Evolutionary conservation across 805 yeast genomes (phyloP), one percentile per base, ranked within the genome.

Genomic region (Blastobotrys mokoenaii): DNA sequence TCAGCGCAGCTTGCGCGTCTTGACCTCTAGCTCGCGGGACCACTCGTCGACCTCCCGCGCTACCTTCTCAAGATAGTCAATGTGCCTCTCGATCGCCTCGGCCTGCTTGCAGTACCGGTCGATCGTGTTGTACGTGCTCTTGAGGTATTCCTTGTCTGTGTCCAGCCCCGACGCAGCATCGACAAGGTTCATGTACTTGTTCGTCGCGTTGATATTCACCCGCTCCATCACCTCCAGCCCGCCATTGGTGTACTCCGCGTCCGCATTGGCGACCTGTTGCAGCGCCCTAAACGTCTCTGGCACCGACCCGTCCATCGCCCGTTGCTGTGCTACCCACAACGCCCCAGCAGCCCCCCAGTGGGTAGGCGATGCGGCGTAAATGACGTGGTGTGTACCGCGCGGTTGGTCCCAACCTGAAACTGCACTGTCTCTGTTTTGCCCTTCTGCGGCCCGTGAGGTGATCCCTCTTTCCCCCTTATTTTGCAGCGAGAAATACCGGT

Each of bases 11-110:
- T 35, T 2, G 16, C 18, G 6, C 10, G 49, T 53, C 54, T 77
- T 75, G 3, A 68, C 68, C 37, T 70, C 77, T 42, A 80, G 54
- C 53, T 80, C 84, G 20, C 66, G 60, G 4, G 80, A 70, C 76
- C 83, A 80, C 48, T 71, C 74, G 46, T 81, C 84, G 31, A 84
- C 54, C 51, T 84, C 88, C 18, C 64, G 62, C 9, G 74, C 70
- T 2, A 83, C 51, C 2, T 55, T 59, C 40, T 73, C 77, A 29
- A 79, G 58, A 33, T 67, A 38, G 12, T 45, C 50, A 20, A 61
- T 51, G 10, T 50, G 47, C 1, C 31, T 44, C 6, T 45, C 53
- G 7, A 59, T 50, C 8, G 42, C 46, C 25, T 54, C 56, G 15
- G 60, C 41, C 36, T 49, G 47, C 22, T 43, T 44, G 20, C 35